Base-by-base conservation (phyloP, 148 eudicot species). In the Amaranthus hypochondriacus region DNA sequence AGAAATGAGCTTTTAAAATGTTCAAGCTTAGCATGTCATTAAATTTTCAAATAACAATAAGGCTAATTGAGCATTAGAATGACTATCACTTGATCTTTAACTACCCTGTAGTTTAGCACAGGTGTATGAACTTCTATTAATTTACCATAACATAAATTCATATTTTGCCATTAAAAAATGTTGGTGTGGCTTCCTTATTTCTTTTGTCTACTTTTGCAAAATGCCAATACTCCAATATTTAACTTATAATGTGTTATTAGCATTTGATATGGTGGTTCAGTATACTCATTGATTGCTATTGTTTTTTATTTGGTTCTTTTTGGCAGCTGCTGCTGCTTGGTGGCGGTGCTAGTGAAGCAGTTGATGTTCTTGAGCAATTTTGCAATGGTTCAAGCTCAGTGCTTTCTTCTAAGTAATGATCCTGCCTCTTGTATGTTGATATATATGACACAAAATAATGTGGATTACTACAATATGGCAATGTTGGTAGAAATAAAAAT, bases 281-380 rank as follows among this genome's bases (percentile, higher is more conserved):
- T 11, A 6, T 75, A n/a, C 44, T 49, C 9, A 4, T 49, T 43
- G 14, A 2, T 73, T 15, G 9, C 43, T 15, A 55, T 51, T 49
- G 43, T 57, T 56, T 43, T 21, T 39, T 12, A 51, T 61, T 39
- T 61, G 44, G n/a, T 15, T 53, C 43, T 11, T 70, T 57, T 67
- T 73, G 53, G 42, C 78, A 92, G 97, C 77, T 92, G 84, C 86
- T 92, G 82, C 63, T 92, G 71, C 81, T 88, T 55, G 92, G 86
- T 71, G 84, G 84, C 78, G 81, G 81, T 18, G 85, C 86, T 60
- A 69, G 85, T 12, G 92, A 92, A 81, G 95, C 95, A 70, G 71
- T 92, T 4, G 69, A 71, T 77, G 87, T 84, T 80, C 73, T 88
- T 39, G 88, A 88, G 74, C 86, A 78, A 68, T 81, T 77, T 56